Percentiles rank a stretch among this genome's conserved stretches.
These are phyloP conservation scores for Rhododendron ferrugineum DNA, from an alignment of 148 eudicot species.

Conservation along the genomic window DNA sequence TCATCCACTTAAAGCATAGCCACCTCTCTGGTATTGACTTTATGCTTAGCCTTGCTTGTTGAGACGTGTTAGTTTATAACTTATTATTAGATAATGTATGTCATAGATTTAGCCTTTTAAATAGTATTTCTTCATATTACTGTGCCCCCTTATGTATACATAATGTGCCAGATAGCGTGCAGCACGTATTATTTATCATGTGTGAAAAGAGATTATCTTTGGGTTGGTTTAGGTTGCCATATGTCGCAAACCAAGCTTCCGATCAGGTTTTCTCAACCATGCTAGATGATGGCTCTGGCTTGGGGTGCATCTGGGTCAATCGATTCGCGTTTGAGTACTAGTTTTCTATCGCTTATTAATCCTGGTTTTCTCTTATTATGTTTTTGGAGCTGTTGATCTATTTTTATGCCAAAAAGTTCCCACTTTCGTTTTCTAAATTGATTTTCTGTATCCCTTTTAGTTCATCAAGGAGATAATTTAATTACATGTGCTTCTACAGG, in stretches of 20 bases:
- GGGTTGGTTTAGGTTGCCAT: background rate
- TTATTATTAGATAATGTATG: background rate
- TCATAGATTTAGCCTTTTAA: background rate
- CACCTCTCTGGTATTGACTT: background rate
- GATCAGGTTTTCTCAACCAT: background rate
- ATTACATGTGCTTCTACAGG: slow-evolving; percentile 33
- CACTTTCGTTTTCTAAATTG: background rate
- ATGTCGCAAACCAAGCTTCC: background rate
- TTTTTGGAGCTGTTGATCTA: background rate
- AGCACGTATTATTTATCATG: background rate
- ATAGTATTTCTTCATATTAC: background rate
- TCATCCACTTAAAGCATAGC: background rate
- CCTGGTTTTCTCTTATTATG: background rate
- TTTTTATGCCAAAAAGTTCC: background rate
- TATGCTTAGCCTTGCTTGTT: background rate
- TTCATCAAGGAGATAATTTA: background rate
- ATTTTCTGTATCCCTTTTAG: slow-evolving; percentile 1
- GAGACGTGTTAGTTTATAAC: background rate
- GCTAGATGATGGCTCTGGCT: background rate
- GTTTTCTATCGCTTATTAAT: slow-evolving; percentile 1
- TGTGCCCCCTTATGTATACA: background rate
- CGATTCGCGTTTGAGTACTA: background rate
- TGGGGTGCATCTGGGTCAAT: background rate
- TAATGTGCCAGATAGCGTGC: background rate
- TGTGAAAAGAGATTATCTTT: background rate